phyloP scores from a whole-genome alignment of 805 yeast genomes.

The Candida fluviatilis region DNA sequence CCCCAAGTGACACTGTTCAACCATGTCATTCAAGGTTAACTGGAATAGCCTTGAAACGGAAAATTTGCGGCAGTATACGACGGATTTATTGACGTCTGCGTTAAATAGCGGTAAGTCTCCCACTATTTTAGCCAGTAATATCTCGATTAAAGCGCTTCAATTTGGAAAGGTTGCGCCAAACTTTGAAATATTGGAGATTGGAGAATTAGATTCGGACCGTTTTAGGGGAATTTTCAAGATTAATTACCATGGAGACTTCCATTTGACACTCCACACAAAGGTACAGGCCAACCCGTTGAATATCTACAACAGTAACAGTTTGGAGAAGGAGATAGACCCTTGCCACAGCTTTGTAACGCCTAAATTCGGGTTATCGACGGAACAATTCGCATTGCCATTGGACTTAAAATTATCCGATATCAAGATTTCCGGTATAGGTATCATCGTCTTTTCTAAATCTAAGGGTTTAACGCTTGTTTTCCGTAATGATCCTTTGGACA shows the following conservation, averaged over 20 bases:
- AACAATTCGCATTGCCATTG: slow-evolving; percentile 72
- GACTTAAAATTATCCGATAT: slow-evolving; percentile 72
- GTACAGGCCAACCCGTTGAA: slow-evolving; percentile 83
- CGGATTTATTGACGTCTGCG: slow-evolving; percentile 64
- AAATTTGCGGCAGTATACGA: slow-evolving; percentile 57
- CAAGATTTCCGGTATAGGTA: slow-evolving; percentile 73
- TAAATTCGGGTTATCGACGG: slow-evolving; percentile 57
- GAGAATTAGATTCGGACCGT: slow-evolving; percentile 71
- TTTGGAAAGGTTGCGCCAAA: slow-evolving; percentile 74
- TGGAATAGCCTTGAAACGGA: slow-evolving; percentile 74
- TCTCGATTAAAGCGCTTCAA: slow-evolving; percentile 61
- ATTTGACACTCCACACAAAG: slow-evolving; percentile 68
- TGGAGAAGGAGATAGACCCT: slow-evolving; percentile 28
- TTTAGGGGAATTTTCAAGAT: slow-evolving; percentile 81
- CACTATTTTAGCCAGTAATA: slow-evolving; percentile 63
- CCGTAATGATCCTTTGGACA: slow-evolving; percentile 83
- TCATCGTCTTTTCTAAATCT: slow-evolving; percentile 74
- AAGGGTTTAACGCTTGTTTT: slow-evolving; percentile 85
- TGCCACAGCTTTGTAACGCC: slow-evolving; percentile 56
- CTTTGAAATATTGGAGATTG: slow-evolving; percentile 77
- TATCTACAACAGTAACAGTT: slow-evolving; percentile 49
- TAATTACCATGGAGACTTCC: slow-evolving; percentile 71
- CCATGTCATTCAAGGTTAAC: slow-evolving; percentile 74
- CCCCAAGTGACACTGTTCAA: neutral
- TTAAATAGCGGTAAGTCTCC: slow-evolving; percentile 72